These are phyloP conservation scores for Salix exigua DNA, from an alignment of 345 rosid genomes.

Conservation along the genomic window DNA sequence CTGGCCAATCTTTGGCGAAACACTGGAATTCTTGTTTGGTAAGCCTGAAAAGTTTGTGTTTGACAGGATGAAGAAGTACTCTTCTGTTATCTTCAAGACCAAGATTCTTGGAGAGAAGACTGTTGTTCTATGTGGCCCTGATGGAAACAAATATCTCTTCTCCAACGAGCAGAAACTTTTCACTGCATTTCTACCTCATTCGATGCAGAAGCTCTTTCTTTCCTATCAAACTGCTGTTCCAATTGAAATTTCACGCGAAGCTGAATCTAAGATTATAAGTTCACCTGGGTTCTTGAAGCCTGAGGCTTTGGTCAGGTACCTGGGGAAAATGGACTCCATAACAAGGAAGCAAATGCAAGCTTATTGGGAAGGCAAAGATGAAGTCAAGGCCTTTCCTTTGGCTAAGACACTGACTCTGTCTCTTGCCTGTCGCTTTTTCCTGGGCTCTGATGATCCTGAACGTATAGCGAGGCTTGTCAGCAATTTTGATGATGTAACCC, in stretches of 20 bases:
- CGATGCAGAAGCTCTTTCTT: conserved; percentile 49
- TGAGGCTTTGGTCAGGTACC: conserved; percentile 45
- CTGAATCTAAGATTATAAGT: conserved; percentile 26
- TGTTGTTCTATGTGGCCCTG: conserved; percentile 53
- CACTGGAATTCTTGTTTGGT: conserved; percentile 42
- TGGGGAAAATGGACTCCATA: conserved; percentile 46
- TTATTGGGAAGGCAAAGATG: conserved; percentile 41
- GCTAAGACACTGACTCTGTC: conserved; percentile 44
- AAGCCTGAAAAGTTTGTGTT: conserved; percentile 49
- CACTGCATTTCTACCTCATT: conserved; percentile 49
- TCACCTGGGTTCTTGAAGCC: conserved; percentile 51
- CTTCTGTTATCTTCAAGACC: conserved; percentile 51
- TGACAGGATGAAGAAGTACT: conserved; percentile 42
- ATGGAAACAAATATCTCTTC: conserved; percentile 54
- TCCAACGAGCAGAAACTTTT: conserved; percentile 50
- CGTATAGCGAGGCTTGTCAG: conserved; percentile 37
- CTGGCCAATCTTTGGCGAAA: conserved; percentile 53
- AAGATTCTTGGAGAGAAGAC: conserved; percentile 49
- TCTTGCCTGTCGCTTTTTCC: conserved; percentile 46
- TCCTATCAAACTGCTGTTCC: conserved; percentile 30
- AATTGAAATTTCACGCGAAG: conserved; percentile 14
- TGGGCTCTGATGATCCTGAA: conserved; percentile 45
- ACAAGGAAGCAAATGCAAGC: conserved; percentile 36
- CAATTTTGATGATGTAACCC: conserved; percentile 37
- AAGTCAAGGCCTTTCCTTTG: conserved; percentile 28